phyloP scores from a whole-genome alignment of 495 filamentous ascomycete genomes.

The Bryoglossum gracile region DNA sequence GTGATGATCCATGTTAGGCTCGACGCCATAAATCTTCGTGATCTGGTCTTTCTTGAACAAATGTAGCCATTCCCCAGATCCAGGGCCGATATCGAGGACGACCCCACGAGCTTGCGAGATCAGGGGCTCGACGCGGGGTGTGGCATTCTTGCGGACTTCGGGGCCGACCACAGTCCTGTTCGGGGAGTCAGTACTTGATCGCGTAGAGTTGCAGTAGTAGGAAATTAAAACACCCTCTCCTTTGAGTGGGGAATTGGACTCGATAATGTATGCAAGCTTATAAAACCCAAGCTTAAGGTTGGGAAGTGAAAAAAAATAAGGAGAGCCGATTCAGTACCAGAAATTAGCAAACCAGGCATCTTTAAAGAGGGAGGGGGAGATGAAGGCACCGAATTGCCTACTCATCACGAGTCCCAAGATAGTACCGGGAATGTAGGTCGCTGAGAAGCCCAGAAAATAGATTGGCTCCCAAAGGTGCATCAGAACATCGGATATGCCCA shows the following conservation, averaged over 20 bases:
- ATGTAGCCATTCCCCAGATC: conserved; percentile 39
- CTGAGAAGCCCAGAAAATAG: conserved; percentile 32
- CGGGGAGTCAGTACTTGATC: too few relatives aligned
- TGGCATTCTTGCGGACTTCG: conserved; percentile 24
- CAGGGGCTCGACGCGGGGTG: conserved; percentile 32
- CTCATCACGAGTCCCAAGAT: conserved; percentile 25
- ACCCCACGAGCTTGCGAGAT: conserved; percentile 25
- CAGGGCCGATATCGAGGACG: conserved; percentile 39
- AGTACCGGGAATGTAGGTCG: conserved; percentile 24
- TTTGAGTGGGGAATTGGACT: too few relatives aligned
- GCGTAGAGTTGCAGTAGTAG: too few relatives aligned
- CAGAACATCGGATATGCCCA: conserved; percentile 1
- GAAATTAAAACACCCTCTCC: too few relatives aligned
- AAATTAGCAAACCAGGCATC: conserved; percentile 43
- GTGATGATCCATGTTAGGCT: conserved; percentile 57
- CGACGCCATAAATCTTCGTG: conserved; percentile 57
- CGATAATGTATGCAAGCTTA: too few relatives aligned
- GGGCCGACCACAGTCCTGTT: conserved; percentile 34
- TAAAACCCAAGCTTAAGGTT: too few relatives aligned
- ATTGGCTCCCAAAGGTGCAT: conserved; percentile 26
- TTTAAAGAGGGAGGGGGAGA: conserved; percentile 30
- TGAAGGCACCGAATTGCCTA: conserved; percentile 23
- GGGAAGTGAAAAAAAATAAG: too few relatives aligned
- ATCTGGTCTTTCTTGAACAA: conserved; percentile 32
- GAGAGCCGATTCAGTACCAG: too few relatives aligned